phyloP scores from a whole-genome alignment of 1,139 yeast genomes.

The Debaryomycetaceae sp. region DNA sequence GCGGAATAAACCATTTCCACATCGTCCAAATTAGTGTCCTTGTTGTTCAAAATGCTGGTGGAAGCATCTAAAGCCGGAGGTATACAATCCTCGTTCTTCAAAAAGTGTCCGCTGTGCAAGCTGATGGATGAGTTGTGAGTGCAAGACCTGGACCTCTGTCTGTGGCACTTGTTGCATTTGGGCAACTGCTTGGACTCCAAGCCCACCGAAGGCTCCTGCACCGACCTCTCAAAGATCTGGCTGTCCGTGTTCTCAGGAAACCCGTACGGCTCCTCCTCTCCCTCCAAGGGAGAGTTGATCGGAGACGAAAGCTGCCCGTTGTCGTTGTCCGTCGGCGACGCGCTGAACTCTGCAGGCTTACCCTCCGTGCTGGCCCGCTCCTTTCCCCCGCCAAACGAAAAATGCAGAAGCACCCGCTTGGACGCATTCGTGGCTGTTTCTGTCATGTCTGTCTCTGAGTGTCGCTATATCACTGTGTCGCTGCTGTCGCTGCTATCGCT shows the following conservation, averaged over 20 bases:
- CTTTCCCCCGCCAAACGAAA: constrained; percentile 3
- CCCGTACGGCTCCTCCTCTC: constrained; percentile 2
- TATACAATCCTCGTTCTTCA: constrained; percentile 57
- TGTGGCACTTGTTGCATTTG: constrained; percentile 12
- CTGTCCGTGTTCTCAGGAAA: constrained; percentile 3
- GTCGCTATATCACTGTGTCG: too few relatives aligned
- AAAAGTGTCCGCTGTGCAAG: constrained; percentile 20
- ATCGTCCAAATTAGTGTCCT: constrained; percentile 56
- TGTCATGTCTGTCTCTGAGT: background rate
- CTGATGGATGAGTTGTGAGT: constrained; percentile 28
- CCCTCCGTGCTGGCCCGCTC: constrained; percentile 2
- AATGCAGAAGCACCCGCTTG: constrained; percentile 3
- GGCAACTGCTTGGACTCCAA: constrained; percentile 15
- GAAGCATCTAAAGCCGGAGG: constrained; percentile 86
- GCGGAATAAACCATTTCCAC: constrained; percentile 65
- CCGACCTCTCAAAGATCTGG: constrained; percentile 58
- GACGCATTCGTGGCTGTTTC: background rate
- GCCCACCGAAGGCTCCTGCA: constrained; percentile 39
- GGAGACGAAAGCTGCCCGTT: constrained; percentile 11
- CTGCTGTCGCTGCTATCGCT: too few relatives aligned
- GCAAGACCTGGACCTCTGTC: constrained; percentile 19
- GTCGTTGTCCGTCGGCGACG: constrained; percentile 4
- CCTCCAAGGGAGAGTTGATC: constrained; percentile 8
- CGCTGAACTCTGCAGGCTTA: constrained; percentile 1
- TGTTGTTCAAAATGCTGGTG: constrained; percentile 57